phyloP scores from a whole-genome alignment of 1,284 basidiomycete genomes.

The Cryptococcus sp. region DNA sequence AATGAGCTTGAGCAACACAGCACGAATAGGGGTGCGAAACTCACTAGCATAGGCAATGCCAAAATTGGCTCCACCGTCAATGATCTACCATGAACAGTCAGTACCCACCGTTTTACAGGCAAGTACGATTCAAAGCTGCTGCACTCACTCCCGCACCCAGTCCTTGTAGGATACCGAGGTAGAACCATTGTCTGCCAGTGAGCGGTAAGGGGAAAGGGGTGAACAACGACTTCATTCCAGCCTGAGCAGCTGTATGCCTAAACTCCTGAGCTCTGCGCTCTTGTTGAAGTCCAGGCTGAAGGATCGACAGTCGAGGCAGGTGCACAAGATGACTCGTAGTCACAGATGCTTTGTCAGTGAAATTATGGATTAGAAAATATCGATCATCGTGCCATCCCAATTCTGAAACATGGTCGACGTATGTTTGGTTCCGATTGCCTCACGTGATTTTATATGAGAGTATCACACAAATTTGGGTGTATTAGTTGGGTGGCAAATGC shows the following conservation, averaged over 20 bases:
- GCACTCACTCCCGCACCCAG: slow-evolving; percentile 37
- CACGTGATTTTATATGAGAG: not conserved
- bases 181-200: slow-evolving; percentile 44
- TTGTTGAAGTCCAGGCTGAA: too few relatives aligned
- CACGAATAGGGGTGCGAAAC: slow-evolving; percentile 3
- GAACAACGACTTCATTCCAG: slow-evolving; percentile 40
- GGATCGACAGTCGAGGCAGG: too few relatives aligned
- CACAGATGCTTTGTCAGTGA: too few relatives aligned
- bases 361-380: too few relatives aligned
- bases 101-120: not conserved
- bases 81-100: slow-evolving; percentile 23
- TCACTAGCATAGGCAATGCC: slow-evolving; percentile 51
- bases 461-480: not conserved
- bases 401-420: too few relatives aligned
- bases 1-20: not conserved
- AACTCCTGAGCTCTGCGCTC: too few relatives aligned
- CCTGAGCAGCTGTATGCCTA: not conserved
- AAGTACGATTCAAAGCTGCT: too few relatives aligned
- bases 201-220: slow-evolving; percentile 50
- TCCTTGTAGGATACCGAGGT: slow-evolving; percentile 46
- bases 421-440: slow-evolving; percentile 3
- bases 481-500: slow-evolving; percentile 19
- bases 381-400: too few relatives aligned
- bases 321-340: too few relatives aligned
- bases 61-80: slow-evolving; percentile 52